Evolutionary conservation across 495 filamentous ascomycete genomes (phyloP).

Genomic region (Clohesyomyces aquaticus): DNA sequence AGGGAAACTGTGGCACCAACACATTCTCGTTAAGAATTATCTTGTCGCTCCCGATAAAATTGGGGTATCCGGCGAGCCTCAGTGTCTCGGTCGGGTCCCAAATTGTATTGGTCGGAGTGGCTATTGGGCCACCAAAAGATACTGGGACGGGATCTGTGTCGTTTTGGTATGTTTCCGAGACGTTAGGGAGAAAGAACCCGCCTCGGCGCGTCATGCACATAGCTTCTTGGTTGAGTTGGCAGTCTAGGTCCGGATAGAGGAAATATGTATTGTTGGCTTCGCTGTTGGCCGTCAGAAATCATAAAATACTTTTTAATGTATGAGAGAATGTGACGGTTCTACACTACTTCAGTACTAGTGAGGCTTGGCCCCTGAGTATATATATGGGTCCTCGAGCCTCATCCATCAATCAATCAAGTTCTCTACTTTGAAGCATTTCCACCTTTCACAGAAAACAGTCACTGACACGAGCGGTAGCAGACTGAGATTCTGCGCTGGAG

Average conservation of each 20-base stretch:
- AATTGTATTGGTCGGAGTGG: conserved; percentile 1
- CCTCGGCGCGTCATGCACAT: conserved; percentile 17
- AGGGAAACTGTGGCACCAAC: conserved; percentile 4
- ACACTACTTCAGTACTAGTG: no score
- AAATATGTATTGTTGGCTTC: conserved; percentile 19
- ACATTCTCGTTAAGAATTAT: conserved; percentile 4
- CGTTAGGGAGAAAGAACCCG: conserved; percentile 11
- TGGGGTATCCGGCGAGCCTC: background rate
- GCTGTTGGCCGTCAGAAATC: conserved; percentile 9
- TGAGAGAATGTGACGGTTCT: no score
- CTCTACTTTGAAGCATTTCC: no score
- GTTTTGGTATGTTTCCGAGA: conserved; percentile 9
- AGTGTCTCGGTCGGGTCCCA: conserved; percentile 10
- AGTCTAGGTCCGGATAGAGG: background rate
- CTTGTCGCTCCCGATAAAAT: background rate
- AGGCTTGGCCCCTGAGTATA: no score
- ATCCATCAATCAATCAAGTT: no score
- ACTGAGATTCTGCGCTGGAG: conserved; percentile 21
- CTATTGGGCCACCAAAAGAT: no score
- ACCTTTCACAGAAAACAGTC: background rate
- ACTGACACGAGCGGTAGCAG: conserved; percentile 16
- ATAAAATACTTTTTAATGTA: no score
- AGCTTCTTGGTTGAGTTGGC: conserved; percentile 10
- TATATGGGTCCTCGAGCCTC: no score
- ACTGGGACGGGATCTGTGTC: no score